These are phyloP conservation scores for Tolypocladium amazonense DNA, from an alignment of 2,329 filamentous ascomycete genomes.

Conservation along the genomic window DNA sequence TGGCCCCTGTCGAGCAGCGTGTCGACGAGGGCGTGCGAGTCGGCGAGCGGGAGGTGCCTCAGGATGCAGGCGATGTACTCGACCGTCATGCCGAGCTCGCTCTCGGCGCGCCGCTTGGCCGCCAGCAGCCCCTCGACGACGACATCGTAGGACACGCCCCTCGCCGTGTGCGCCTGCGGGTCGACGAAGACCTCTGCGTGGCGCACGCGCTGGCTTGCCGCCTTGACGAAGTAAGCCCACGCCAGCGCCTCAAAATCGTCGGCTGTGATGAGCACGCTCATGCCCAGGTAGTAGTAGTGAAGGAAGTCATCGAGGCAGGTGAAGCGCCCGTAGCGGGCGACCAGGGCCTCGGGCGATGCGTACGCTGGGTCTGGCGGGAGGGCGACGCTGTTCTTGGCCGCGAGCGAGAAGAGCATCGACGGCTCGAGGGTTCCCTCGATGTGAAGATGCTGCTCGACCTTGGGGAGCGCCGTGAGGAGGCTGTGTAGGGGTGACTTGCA, in stretches of 20 bases:
- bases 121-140: constrained; percentile 53
- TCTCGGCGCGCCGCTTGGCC: constrained; percentile 49
- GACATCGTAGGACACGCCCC: constrained; percentile 52
- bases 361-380: constrained; percentile 57
- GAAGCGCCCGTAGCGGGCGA: constrained; percentile 55
- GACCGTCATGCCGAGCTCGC: constrained; percentile 51
- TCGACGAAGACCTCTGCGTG: constrained; percentile 78
- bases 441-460: constrained; percentile 76
- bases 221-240: constrained; percentile 59
- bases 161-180: constrained; percentile 59
- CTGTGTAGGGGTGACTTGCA: constrained; percentile 39
- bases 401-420: constrained; percentile 57
- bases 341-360: constrained; percentile 45
- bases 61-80: constrained; percentile 64
- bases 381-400: constrained; percentile 52
- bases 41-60: constrained; percentile 52
- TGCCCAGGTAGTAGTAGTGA: constrained; percentile 64
- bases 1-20: constrained; percentile 25
- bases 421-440: constrained; percentile 67
- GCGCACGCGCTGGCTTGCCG: constrained; percentile 51
- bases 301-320: constrained; percentile 67
- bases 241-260: constrained; percentile 65
- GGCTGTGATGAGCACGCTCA: constrained; percentile 54
- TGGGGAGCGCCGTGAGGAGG: constrained; percentile 57
- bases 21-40: constrained; percentile 32